Conservation (phyloP, 2,329 filamentous ascomycete species). For the Aspergillus vadensis region DNA sequence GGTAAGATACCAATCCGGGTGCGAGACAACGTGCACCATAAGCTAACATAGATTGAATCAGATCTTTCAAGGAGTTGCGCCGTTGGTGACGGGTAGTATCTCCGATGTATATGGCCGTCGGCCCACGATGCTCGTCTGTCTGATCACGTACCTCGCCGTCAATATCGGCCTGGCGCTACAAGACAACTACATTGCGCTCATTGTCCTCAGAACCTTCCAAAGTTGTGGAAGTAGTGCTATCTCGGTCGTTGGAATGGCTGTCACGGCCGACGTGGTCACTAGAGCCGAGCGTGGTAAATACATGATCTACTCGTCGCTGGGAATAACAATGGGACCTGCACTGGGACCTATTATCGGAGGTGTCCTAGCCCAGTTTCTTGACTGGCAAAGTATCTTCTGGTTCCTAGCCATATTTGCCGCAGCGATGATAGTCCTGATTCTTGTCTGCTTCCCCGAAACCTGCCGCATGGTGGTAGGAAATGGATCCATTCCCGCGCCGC, state of each 20-base stretch:
- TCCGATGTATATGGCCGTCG: constrained; percentile 62
- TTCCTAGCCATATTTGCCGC: constrained; percentile 59
- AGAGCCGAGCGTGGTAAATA: constrained; percentile 71
- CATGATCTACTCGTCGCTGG: constrained; percentile 65
- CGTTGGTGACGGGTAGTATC: constrained; percentile 63
- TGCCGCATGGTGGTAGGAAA: constrained; percentile 14
- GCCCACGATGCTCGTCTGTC: constrained; percentile 62
- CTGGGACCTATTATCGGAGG: constrained; percentile 66
- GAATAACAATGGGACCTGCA: constrained; percentile 53
- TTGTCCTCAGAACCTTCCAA: constrained; percentile 43
- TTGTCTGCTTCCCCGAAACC: constrained; percentile 57
- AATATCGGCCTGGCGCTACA: constrained; percentile 44
- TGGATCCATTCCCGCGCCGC: constrained; percentile 24
- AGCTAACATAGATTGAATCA: background rate
- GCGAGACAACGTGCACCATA: background rate
- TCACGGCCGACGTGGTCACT: constrained; percentile 71
- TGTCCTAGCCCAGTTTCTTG: constrained; percentile 63
- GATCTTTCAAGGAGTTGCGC: constrained; percentile 64
- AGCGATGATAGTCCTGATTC: constrained; percentile 55
- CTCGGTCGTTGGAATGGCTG: constrained; percentile 65
- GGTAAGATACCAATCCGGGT: background rate
- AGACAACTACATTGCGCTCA: constrained; percentile 35
- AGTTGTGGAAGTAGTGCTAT: constrained; percentile 64
- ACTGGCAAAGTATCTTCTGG: constrained; percentile 70
- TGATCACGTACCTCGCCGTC: constrained; percentile 46